Evolutionary conservation across 192 early-diverging fungal species (phyloP), one percentile per base, ranked within the genome.

Genomic region (Backusella luteola): DNA sequence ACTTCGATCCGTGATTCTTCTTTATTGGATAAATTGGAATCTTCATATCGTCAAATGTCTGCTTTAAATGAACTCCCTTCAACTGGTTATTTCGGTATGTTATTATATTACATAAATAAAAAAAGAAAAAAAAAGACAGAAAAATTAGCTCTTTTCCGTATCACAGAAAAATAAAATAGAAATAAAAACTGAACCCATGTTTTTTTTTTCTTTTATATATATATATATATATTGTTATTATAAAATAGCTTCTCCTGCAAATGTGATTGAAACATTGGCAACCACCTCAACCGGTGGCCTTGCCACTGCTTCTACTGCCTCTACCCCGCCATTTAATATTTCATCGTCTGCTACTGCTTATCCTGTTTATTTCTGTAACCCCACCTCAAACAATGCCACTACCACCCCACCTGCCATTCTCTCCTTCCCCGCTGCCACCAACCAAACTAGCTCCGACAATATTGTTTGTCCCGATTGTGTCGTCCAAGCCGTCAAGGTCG

Each of bases 381-480:
- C 67, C 67, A 39, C 38, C 38, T 6, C 38, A 39, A 52, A 52
- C 19, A 15, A 59, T 17, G 23, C 26, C 59, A 46, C 63, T 26
- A 34, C 14, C 67, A 73, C 44, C 29, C 34, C 49, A 52, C 21
- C 34, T 39, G 36, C 68, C 71, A 73, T 66, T n/a, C 52, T 53
- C 29, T 69, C 44, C 44, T 76, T 63, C 44, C 74, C 41, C 11
- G 52, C 80, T 66, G 77, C 79, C 29, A 78, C 76, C 42, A 26
- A n/a, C 29, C 75, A 74, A 23, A 74, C 67, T 12, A 67, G 59
- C 52, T 72, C 74, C 17, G 71, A 69, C 35, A 82, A 73, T 74
- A 81, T 72, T 79, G 84, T 82, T 35, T 88, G 87, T 73, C 75
- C 78, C 4, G 80, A 85, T 26, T 88, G 87, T 67, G 79, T 88